Percentiles rank a stretch among this genome's conserved stretches.
Evolutionary conservation across 2,329 filamentous ascomycete genomes (phyloP).

Genomic region (Curvularia eragrostidis): DNA sequence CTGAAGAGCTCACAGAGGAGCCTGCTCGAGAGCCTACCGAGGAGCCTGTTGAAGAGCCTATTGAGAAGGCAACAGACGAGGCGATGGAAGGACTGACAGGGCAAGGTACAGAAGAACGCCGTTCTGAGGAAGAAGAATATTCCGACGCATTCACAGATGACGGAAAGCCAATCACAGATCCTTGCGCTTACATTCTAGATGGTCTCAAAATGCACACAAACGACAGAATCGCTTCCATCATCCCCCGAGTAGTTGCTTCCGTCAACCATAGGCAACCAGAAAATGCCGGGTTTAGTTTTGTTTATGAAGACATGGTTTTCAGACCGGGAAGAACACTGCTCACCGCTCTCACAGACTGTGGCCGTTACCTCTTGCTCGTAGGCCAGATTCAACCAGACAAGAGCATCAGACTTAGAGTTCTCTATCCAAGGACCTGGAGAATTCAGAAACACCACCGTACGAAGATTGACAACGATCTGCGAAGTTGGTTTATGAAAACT

Average conservation of each 20-base stretch:
- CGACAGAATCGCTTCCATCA: conserved; percentile 1
- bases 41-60: too few species aligned
- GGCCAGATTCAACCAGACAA: neutral
- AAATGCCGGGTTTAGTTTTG: conserved; percentile 13
- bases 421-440: conserved; percentile 18
- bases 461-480: neutral
- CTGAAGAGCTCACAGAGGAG: too few species aligned
- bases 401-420: conserved; percentile 11
- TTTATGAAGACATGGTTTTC: neutral
- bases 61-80: too few species aligned
- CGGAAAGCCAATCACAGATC: neutral
- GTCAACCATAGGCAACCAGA: conserved; percentile 15
- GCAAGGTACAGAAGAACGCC: neutral
- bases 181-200: neutral
- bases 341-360: neutral
- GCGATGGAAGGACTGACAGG: too few species aligned
- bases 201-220: neutral
- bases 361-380: conserved; percentile 7
- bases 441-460: neutral
- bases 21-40: too few species aligned
- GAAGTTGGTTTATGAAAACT: neutral
- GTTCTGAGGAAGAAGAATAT: neutral
- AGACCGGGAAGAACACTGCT: conserved; percentile 18
- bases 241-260: conserved; percentile 16
- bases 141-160: conserved; percentile 11